Percentiles rank a stretch among this genome's conserved stretches.
phyloP scores from a whole-genome alignment of 1,284 basidiomycete genomes.

The Leccinum subfulvum region DNA sequence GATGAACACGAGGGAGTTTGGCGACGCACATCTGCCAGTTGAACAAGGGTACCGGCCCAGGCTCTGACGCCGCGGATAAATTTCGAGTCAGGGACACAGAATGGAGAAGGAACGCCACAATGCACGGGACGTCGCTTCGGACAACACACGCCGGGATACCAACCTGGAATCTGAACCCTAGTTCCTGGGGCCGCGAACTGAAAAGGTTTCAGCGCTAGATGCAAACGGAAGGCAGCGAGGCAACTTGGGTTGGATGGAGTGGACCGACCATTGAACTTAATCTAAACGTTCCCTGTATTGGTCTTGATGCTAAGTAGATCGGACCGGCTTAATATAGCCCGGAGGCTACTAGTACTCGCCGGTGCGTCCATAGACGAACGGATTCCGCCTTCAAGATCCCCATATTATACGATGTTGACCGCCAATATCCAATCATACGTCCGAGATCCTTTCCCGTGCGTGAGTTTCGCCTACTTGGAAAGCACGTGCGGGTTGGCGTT shows the following conservation, averaged over 20 bases:
- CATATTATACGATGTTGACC: background rate
- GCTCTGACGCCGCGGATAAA: background rate
- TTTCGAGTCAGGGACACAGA: background rate
- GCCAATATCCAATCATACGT: background rate
- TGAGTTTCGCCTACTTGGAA: background rate
- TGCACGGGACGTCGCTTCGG: constrained; percentile 3
- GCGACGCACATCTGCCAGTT: constrained; percentile 5
- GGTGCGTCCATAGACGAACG: background rate
- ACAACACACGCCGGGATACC: constrained; percentile 1
- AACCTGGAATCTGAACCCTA: background rate
- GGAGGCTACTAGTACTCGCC: background rate
- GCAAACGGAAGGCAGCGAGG: constrained; percentile 1
- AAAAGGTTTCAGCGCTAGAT: background rate
- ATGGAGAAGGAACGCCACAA: constrained; percentile 8
- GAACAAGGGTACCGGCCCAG: background rate
- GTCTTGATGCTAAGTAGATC: background rate
- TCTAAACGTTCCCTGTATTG: constrained; percentile 3
- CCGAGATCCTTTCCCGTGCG: background rate
- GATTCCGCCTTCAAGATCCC: background rate
- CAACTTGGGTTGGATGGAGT: background rate
- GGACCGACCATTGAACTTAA: constrained; percentile 5
- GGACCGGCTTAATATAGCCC: background rate
- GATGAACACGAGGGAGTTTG: constrained; percentile 12
- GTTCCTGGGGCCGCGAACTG: background rate
- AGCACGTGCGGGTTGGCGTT: background rate